These are phyloP conservation scores for Mycena galericulata DNA, from an alignment of 768 basidiomycete genomes.

Conservation along the genomic window DNA sequence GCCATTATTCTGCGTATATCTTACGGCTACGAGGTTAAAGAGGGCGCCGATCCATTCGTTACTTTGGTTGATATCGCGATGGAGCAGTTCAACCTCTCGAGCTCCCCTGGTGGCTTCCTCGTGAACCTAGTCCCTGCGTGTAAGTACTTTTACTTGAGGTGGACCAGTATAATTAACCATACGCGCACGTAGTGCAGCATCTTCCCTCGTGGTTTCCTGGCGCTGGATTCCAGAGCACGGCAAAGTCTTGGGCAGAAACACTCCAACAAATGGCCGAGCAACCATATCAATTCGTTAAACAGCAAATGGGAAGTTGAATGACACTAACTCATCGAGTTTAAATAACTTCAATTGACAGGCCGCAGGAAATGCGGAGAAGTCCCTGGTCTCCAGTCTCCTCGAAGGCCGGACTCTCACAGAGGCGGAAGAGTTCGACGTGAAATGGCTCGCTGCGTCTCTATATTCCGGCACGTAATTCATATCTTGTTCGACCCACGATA, in stretches of 20 bases:
- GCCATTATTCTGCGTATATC: constrained; percentile 58
- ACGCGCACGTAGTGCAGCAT: constrained; percentile 58
- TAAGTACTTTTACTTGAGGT: constrained; percentile 32
- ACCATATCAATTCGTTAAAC: constrained; percentile 58
- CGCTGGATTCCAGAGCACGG: constrained; percentile 62
- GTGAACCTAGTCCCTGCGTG: constrained; percentile 64
- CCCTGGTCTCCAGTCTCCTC: constrained; percentile 48
- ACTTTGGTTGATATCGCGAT: constrained; percentile 50
- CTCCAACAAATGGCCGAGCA: constrained; percentile 57
- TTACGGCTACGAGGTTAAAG: constrained; percentile 55
- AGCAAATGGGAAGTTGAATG: constrained; percentile 52
- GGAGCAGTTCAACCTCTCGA: constrained; percentile 51
- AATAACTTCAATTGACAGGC: constrained; percentile 41
- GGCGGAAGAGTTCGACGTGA: constrained; percentile 53
- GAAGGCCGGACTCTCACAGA: constrained; percentile 40
- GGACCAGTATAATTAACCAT: background rate
- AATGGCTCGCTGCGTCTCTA: constrained; percentile 58
- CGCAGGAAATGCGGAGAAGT: constrained; percentile 48
- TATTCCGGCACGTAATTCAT: constrained; percentile 48
- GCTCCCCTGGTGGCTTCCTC: constrained; percentile 55
- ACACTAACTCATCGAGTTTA: background rate
- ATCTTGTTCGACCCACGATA: background rate
- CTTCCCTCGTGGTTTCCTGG: constrained; percentile 71
- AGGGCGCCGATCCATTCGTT: constrained; percentile 54
- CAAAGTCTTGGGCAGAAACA: constrained; percentile 56